A percentile compares a stretch with the other conserved stretches of the same genome.
phyloP scores from a whole-genome alignment of 495 filamentous ascomycete genomes.

The Annulohypoxylon maeteangense region DNA sequence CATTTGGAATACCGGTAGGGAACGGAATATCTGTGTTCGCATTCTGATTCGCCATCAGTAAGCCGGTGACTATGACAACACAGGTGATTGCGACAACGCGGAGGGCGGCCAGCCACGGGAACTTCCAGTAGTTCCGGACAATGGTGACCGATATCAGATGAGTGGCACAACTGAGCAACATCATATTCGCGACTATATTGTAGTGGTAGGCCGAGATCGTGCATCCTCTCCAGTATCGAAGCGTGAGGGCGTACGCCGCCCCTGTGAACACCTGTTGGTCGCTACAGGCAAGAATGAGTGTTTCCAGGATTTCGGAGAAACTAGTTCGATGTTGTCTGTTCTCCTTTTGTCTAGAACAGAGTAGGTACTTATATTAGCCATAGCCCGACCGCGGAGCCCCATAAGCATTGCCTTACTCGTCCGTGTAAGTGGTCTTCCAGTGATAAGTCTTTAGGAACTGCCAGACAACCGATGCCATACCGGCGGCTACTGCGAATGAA shows the following conservation, averaged over 20 bases:
- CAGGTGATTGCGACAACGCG: slow-evolving; percentile 39
- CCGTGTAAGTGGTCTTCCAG: slow-evolving; percentile 6
- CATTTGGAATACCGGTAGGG: slow-evolving; percentile 40
- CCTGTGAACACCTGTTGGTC: slow-evolving; percentile 56
- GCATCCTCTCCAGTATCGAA: slow-evolving; percentile 50
- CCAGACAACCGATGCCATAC: slow-evolving; percentile 35
- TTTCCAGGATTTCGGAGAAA: slow-evolving; percentile 48
- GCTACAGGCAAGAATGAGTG: slow-evolving; percentile 50
- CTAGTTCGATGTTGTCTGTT: slow-evolving; percentile 28
- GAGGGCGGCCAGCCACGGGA: slow-evolving; percentile 43
- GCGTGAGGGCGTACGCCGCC: slow-evolving; percentile 49
- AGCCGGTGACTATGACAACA: slow-evolving; percentile 44
- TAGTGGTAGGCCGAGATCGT: slow-evolving; percentile 56
- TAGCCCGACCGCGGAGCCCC: too few relatives aligned
- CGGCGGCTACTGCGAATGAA: slow-evolving; percentile 37
- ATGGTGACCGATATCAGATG: slow-evolving; percentile 52
- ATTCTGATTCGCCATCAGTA: slow-evolving; percentile 48
- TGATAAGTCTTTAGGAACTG: slow-evolving; percentile 24
- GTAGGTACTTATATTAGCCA: slow-evolving; percentile 1
- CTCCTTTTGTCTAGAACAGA: not conserved
- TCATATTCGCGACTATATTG: slow-evolving; percentile 52
- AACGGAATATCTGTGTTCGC: slow-evolving; percentile 28
- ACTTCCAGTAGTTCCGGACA: slow-evolving; percentile 49
- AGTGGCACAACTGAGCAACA: slow-evolving; percentile 54
- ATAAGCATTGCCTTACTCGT: slow-evolving; percentile 25